A percentile compares a stretch with the other conserved stretches of the same genome.
These are phyloP conservation scores for Apium graveolens DNA, from an alignment of 129 eudicot species.

Conservation along the genomic window DNA sequence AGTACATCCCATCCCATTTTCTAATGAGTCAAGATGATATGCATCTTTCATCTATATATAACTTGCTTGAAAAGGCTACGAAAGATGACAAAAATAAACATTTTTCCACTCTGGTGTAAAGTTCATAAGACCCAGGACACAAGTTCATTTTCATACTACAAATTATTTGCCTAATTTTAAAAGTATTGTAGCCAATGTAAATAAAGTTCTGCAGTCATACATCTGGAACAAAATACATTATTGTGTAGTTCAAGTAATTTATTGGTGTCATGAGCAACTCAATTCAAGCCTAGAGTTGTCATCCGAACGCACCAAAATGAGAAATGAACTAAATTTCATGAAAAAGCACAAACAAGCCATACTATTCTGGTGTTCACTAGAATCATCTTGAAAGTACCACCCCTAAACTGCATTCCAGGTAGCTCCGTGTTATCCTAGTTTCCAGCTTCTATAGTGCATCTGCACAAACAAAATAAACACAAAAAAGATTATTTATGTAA, in stretches of 20 bases:
- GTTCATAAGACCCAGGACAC: background rate
- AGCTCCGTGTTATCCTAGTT: background rate
- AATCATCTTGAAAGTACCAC: slow-evolving; percentile 14
- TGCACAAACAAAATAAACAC: slow-evolving; percentile 15
- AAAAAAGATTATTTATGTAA: background rate
- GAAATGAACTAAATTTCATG: slow-evolving; percentile 19
- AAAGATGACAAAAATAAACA: background rate
- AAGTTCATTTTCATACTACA: background rate
- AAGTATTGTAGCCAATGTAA: background rate
- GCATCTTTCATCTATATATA: background rate
- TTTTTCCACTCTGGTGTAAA: background rate
- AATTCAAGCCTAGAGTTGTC: slow-evolving; percentile 7
- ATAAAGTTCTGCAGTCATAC: background rate
- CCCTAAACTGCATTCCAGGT: background rate
- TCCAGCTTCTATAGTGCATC: slow-evolving; percentile 32
- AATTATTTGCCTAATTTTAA: background rate
- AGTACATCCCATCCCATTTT: no score
- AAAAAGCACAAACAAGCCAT: slow-evolving; percentile 15
- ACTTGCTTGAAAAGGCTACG: background rate
- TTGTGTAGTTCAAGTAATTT: slow-evolving; percentile 9
- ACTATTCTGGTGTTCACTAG: slow-evolving; percentile 15
- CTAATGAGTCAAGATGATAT: background rate
- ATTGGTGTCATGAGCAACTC: slow-evolving; percentile 9
- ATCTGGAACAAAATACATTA: slow-evolving; percentile 8
- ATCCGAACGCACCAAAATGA: background rate